Base-by-base conservation (phyloP, 768 basidiomycete genomes). In the Pleurotus ostreatus region DNA sequence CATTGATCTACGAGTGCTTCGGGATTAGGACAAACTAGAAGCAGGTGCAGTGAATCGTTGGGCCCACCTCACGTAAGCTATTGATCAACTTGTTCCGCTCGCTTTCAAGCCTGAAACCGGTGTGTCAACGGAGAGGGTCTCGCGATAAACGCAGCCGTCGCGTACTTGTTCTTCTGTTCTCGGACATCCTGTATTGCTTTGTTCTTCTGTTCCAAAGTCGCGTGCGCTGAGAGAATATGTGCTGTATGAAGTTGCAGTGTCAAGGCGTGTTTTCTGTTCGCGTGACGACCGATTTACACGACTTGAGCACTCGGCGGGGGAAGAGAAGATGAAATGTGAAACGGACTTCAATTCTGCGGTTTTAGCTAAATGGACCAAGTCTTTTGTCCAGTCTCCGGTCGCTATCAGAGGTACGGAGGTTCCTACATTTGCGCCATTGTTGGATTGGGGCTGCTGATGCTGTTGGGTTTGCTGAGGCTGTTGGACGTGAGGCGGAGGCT, bases 321-420 rank as follows among this genome's bases (percentile, higher is more conserved):
- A 34, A 34, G 30, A 34, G 30, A 30, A 34, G n/a, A 56, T 46
- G 49, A 22, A 49, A 55, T 20, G 41, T 46, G 47, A 39, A 20
- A 80, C 88, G 62, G 68, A 93, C 91, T 93, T 93, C 64, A 93
- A 78, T 67, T 93, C 91, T 7, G 91, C 91, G 1, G 88, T 90
- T 73, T 89, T 92, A 5, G 91, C 91, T 9, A 93, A 78, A 52
- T 92, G 88, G 30, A 93, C 86, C 43, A 93, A 78, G 69, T 91
- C 88, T 62, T 86, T 88, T 23, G 89, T 91, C 91, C 91, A 93
- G 68, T 92, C 89, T 7, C 89, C 91, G 16, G 83, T 85, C 3
- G 91, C 89, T 48, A 93, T 78, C 49, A 91, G 70, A n/a, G 86
- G 83, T 4, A 62, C 59, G 34, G 65, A 59, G 15, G 49, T 41